Base-by-base conservation (phyloP, 768 basidiomycete species). In the Fistulinella prunicolor region DNA sequence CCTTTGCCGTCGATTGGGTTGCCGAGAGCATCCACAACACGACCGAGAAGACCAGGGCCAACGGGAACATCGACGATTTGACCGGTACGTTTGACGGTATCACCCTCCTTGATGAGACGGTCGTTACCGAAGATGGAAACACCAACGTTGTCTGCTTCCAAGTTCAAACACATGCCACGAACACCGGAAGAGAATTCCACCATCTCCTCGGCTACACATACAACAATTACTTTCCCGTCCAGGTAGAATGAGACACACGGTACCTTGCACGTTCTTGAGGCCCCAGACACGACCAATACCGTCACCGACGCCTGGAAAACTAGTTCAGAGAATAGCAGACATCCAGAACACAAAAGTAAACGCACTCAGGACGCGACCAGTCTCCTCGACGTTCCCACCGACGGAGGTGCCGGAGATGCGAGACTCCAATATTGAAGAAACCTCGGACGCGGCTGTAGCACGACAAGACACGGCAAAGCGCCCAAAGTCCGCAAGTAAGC, bases 111-210 rank as follows among this genome's bases (percentile, higher is more conserved):
- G 84, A 98, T 98, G 78, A 87, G 83, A 81, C 90, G 90, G 74
- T 92, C 89, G 68, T 88, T 89, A 82, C 87, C 89, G 81, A 99
- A 99, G 79, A 98, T 94, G 78, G 96, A 93, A 67, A 99, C 93
- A 92, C 96, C 96, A 80, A 98, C 95, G 65, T 97, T 97, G 86
- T 98, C 96, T 75, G 95, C 93, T 77, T 99, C 96, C 85, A 99
- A 88, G 89, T 99, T 99, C 74, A 99, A 75, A 74, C 94, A 97
- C 96, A 99, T 99, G 81, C 96, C 96, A 70, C 96, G 94, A 64
- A 99, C 85, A 74, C 96, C 96, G 43, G 96, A 98, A 42, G 95
- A 92, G 83, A 99, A 99, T 82, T 99, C 96, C 82, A 99, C 96
- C 96, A 99, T 99, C 85, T 99, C 96, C 77, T 99, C 96, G 75